Conservation (phyloP, 306 rosid species). For the Medicago truncatula region DNA sequence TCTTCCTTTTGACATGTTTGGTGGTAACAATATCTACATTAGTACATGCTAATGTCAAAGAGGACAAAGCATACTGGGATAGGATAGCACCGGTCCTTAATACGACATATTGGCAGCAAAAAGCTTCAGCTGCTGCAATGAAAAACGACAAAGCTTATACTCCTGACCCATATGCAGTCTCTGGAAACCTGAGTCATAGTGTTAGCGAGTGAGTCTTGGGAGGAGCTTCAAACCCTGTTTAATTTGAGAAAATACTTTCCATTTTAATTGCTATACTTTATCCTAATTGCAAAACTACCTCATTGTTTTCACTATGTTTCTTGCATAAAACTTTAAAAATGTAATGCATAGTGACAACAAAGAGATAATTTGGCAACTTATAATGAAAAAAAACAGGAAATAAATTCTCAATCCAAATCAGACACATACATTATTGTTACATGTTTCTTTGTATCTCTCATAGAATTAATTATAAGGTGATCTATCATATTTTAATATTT, state of each 20-base stretch:
- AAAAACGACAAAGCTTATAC: conserved; percentile 37
- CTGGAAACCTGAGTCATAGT: conserved; percentile 41
- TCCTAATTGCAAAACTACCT: not conserved
- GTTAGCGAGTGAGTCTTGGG: conserved; percentile 55
- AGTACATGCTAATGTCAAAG: conserved; percentile 44
- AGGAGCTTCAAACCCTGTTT: not conserved
- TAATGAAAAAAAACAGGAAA: not conserved
- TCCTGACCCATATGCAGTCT: conserved; percentile 51
- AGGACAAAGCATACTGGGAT: not conserved
- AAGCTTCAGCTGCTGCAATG: conserved; percentile 42
- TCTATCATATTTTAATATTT: not conserved
- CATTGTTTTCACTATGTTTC: not conserved
- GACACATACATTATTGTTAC: not conserved
- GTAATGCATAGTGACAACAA: not conserved
- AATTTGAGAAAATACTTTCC: not conserved
- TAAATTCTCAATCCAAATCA: not conserved
- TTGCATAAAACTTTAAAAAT: not conserved
- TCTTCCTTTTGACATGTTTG: conserved; percentile 20
- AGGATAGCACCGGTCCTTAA: not conserved
- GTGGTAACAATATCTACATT: conserved; percentile 40
- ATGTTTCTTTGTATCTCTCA: not conserved
- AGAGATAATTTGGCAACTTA: not conserved
- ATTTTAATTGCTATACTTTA: not conserved
- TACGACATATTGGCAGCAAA: conserved; percentile 57
- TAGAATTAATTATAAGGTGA: not conserved